Base-by-base conservation (phyloP, 2,329 filamentous ascomycete species). In the Ophiosphaerella herpotricha region DNA sequence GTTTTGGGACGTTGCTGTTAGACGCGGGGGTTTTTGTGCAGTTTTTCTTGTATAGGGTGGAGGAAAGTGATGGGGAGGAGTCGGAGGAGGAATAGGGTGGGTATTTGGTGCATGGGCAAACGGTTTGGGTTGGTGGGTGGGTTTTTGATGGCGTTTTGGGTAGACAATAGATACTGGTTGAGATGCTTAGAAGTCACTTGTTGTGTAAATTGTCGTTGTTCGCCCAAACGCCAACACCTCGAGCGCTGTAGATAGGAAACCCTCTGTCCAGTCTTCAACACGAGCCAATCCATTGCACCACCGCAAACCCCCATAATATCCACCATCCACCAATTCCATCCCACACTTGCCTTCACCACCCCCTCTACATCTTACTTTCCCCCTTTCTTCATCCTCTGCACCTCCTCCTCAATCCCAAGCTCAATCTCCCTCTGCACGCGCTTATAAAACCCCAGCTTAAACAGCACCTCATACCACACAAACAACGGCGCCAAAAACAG, bases 401-500 rank as follows among this genome's bases (percentile, higher is more conserved):
- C 76, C 5, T 83, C 74, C 32, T 62, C 80, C 21, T 77, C 76
- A 9, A 66, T 66, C 18, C 63, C 78, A 8, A 12, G 45, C 49
- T 70, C 63, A 3, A 72, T 66, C 43, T 68, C 66, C 42, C 13
- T 54, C 55, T 91, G 89, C 63, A 74, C 73, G 0, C 55, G 60
- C 12, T 77, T 79, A 53, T 93, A 85, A 75, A 97, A 97, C 24
- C 93, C 93, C 48, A 95, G 82, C 68, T 82, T 85, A 77, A 97
- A 97, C 38, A 97, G 79, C 9, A 93, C 75, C 77, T 97, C 92
- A 62, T 97, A 88, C 90, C 94, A 97, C 48, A 97, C 93, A 66
- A 97, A 99, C 67, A 99, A 85, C 24, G 94, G 94, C 1, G 93
- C 94, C 32, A 97, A 79, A 67, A 97, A 92, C 58, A 97, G 74